Conservation (phyloP, 2,329 filamentous ascomycete genomes). For the Cercospora nicotianae region DNA sequence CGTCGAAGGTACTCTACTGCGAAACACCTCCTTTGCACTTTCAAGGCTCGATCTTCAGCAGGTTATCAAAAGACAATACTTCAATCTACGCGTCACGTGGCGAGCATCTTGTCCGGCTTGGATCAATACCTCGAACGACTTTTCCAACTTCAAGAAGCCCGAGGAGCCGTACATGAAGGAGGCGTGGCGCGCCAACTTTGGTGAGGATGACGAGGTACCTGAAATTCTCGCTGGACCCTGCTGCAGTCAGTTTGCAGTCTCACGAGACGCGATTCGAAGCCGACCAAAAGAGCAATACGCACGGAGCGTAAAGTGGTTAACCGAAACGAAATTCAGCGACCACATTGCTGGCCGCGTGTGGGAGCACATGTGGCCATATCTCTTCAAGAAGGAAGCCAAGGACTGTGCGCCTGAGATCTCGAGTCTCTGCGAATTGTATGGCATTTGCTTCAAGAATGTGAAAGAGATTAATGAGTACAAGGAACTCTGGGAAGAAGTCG, state of each 20-base stretch:
- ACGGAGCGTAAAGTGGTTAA: constrained; percentile 15
- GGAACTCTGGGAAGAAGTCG: constrained; percentile 24
- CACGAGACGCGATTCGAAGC: constrained; percentile 13
- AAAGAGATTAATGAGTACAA: constrained; percentile 20
- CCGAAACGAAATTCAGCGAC: constrained; percentile 15
- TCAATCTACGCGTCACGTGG: constrained; percentile 24
- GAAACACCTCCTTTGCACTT: constrained; percentile 20
- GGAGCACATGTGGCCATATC: constrained; percentile 24
- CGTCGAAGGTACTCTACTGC: constrained; percentile 15
- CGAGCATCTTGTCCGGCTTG: constrained; percentile 19
- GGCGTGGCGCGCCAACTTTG: constrained; percentile 23
- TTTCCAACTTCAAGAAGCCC: constrained; percentile 16
- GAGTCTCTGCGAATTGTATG: constrained; percentile 25
- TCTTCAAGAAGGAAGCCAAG: constrained; percentile 12
- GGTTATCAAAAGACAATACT: constrained; percentile 15
- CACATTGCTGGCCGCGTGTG: constrained; percentile 17
- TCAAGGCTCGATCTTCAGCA: constrained; percentile 18
- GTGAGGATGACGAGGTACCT: constrained; percentile 14
- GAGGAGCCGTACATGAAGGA: constrained; percentile 23
- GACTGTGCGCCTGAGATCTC: constrained; percentile 18
- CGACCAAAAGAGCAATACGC: constrained; percentile 21
- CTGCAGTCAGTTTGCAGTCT: constrained; percentile 24
- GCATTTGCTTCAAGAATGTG: constrained; percentile 21
- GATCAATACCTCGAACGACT: constrained; percentile 22
- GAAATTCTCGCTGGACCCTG: constrained; percentile 20